Percentiles rank a stretch among this genome's conserved stretches.
These are phyloP conservation scores for Pouteria campechiana DNA, from an alignment of 179 eudicot species.

Conservation along the genomic window DNA sequence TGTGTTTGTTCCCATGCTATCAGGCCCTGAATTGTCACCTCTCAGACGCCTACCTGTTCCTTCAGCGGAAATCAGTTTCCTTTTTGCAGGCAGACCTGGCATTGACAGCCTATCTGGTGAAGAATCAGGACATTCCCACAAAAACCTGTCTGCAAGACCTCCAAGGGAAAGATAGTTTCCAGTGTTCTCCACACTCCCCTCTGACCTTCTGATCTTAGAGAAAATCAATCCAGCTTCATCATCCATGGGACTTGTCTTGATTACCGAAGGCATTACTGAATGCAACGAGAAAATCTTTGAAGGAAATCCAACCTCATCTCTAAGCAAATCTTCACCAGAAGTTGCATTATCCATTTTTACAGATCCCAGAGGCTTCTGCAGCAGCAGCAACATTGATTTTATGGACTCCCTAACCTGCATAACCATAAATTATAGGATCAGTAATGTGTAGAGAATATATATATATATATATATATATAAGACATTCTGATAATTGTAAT, in stretches of 20 bases:
- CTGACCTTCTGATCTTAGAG: slow-evolving; percentile 44
- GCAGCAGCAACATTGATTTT: slow-evolving; percentile 34
- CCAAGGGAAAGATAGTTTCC: slow-evolving; percentile 35
- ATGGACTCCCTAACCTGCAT: slow-evolving; percentile 53
- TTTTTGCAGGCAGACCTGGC: slow-evolving; percentile 45
- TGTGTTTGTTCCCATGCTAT: slow-evolving; percentile 20
- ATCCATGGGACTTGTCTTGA: slow-evolving; percentile 16
- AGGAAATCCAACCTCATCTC: too few species aligned
- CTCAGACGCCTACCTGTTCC: slow-evolving; percentile 63
- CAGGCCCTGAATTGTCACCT: slow-evolving; percentile 47
- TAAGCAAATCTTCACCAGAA: too few species aligned
- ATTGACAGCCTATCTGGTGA: slow-evolving; percentile 66
- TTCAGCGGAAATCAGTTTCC: slow-evolving; percentile 57
- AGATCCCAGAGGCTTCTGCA: slow-evolving; percentile 35
- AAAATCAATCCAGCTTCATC: too few species aligned
- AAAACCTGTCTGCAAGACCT: slow-evolving; percentile 51
- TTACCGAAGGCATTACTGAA: slow-evolving; percentile 15
- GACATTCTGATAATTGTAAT: too few species aligned
- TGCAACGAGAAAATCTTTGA: too few species aligned
- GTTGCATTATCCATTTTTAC: slow-evolving; percentile 24
- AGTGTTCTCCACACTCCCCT: slow-evolving; percentile 42
- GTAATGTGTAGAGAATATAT: too few species aligned
- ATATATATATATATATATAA: too few species aligned
- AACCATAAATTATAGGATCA: slow-evolving; percentile 2
- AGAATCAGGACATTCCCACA: slow-evolving; percentile 97